Percentiles rank a stretch among this genome's conserved stretches.
phyloP scores from a whole-genome alignment of 768 basidiomycete genomes.

The Serendipita sp. region DNA sequence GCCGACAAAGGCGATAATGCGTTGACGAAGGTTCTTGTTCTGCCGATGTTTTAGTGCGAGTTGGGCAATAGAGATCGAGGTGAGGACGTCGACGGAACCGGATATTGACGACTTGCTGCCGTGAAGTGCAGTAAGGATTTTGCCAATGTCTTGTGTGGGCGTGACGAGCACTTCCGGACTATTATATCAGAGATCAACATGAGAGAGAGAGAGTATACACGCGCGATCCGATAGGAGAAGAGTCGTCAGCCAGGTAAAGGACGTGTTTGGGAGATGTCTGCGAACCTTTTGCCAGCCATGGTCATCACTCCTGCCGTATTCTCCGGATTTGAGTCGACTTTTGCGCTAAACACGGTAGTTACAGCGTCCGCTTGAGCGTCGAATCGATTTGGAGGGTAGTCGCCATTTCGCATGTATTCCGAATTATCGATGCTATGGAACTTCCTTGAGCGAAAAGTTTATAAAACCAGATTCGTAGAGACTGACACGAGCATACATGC shows the following conservation, averaged over 20 bases:
- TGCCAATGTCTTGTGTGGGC: slow-evolving; percentile 87
- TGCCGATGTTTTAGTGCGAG: slow-evolving; percentile 93
- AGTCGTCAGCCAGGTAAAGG: too few relatives aligned
- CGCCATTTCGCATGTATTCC: slow-evolving; percentile 92
- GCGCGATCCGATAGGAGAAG: neutral
- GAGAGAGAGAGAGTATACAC: neutral
- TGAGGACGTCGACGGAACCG: slow-evolving; percentile 72
- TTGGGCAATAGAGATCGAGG: slow-evolving; percentile 84
- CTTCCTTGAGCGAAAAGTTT: neutral
- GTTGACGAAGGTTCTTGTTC: slow-evolving; percentile 95
- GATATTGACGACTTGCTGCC: slow-evolving; percentile 52
- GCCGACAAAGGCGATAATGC: slow-evolving; percentile 86
- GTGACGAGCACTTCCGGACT: slow-evolving; percentile 95
- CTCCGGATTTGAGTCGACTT: slow-evolving; percentile 92
- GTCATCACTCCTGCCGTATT: slow-evolving; percentile 97
- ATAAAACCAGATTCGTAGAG: neutral
- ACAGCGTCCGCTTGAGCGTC: slow-evolving; percentile 87
- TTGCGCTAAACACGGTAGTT: slow-evolving; percentile 75
- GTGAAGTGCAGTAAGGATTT: slow-evolving; percentile 71
- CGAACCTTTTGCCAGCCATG: slow-evolving; percentile 91
- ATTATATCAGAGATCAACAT: neutral
- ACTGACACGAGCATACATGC: slow-evolving; percentile 5
- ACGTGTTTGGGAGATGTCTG: neutral
- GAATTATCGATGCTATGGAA: slow-evolving; percentile 64
- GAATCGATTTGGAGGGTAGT: slow-evolving; percentile 74